Conservation (phyloP, 352 stramenopile species). For the Phytophthora megakarya region DNA sequence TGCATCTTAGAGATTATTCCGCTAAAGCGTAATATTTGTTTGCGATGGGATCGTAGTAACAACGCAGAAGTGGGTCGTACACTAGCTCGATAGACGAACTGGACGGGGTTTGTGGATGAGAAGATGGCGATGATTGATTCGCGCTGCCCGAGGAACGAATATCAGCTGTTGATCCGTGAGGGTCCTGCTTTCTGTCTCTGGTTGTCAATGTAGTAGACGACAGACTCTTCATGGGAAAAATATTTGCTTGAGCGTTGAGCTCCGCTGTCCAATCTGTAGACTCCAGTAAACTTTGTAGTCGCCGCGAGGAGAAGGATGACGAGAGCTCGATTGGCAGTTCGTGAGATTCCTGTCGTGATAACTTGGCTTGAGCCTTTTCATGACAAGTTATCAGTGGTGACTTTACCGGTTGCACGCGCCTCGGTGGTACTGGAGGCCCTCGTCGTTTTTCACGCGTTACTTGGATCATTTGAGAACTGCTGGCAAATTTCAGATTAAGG, state of each 20-base stretch:
- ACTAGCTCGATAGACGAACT: slow-evolving; percentile 68
- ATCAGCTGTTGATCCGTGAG: background rate
- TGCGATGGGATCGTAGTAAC: slow-evolving; percentile 79
- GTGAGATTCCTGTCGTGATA: background rate
- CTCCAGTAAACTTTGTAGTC: slow-evolving; percentile 65
- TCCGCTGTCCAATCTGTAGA: slow-evolving; percentile 70
- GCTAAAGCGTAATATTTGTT: slow-evolving; percentile 89
- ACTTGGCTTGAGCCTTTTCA: slow-evolving; percentile 1
- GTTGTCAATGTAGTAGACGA: too few relatives aligned
- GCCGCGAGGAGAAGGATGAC: slow-evolving; percentile 45
- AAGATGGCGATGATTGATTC: slow-evolving; percentile 6
- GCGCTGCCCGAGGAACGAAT: background rate
- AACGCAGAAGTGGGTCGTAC: slow-evolving; percentile 83
- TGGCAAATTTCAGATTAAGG: background rate
- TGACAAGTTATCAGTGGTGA: slow-evolving; percentile 25
- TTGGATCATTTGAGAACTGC: slow-evolving; percentile 12
- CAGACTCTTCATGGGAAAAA: background rate
- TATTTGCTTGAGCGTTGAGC: slow-evolving; percentile 20
- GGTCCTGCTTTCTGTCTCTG: background rate
- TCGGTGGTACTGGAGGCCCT: background rate
- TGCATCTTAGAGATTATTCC: slow-evolving; percentile 47
- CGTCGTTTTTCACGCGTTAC: background rate
- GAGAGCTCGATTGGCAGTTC: slow-evolving; percentile 10
- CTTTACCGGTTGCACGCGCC: slow-evolving; percentile 4
- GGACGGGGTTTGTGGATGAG: slow-evolving; percentile 12